phyloP scores from a whole-genome alignment of 2,329 filamentous ascomycete species.

The Colletotrichum spinosum region DNA sequence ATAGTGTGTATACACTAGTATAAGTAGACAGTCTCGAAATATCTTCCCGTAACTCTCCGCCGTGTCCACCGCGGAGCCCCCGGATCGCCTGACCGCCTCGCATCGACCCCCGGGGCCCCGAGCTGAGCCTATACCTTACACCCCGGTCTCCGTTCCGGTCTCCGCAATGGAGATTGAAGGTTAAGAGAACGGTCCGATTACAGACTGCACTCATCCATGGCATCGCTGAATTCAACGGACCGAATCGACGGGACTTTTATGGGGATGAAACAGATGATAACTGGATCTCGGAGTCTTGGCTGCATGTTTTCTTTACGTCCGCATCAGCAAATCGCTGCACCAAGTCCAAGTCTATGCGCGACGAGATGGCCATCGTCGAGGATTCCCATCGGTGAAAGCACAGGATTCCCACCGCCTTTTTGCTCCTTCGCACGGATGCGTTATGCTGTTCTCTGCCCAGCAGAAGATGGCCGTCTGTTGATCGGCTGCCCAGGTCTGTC shows the following conservation, averaged over 20 bases:
- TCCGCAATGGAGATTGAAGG: slow-evolving; percentile 10
- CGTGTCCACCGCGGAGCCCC: slow-evolving; percentile 22
- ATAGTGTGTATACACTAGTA: too few relatives aligned
- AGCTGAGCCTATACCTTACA: neutral
- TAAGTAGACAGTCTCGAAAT: neutral
- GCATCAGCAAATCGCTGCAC: too few relatives aligned
- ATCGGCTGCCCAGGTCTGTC: too few relatives aligned
- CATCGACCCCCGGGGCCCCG: too few relatives aligned
- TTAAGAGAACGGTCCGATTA: slow-evolving; percentile 31
- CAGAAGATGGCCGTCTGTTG: too few relatives aligned
- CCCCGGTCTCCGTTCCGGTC: slow-evolving; percentile 28
- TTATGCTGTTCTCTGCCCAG: too few relatives aligned
- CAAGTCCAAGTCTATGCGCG: too few relatives aligned
- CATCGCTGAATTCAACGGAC: slow-evolving; percentile 34
- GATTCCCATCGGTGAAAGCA: too few relatives aligned
- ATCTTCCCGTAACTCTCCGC: slow-evolving; percentile 1
- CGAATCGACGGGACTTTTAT: slow-evolving; percentile 27
- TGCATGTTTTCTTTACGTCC: slow-evolving; percentile 4
- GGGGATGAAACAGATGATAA: slow-evolving; percentile 15
- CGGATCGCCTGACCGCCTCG: slow-evolving; percentile 12
- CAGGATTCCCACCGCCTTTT: too few relatives aligned
- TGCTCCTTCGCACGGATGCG: too few relatives aligned
- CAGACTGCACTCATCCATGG: neutral
- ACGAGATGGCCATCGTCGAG: too few relatives aligned
- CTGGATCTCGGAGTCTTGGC: slow-evolving; percentile 31